Percentiles rank a stretch among this genome's conserved stretches.
Evolutionary conservation across 495 filamentous ascomycete genomes (phyloP).

Genomic region (Xylaria bambusicola): DNA sequence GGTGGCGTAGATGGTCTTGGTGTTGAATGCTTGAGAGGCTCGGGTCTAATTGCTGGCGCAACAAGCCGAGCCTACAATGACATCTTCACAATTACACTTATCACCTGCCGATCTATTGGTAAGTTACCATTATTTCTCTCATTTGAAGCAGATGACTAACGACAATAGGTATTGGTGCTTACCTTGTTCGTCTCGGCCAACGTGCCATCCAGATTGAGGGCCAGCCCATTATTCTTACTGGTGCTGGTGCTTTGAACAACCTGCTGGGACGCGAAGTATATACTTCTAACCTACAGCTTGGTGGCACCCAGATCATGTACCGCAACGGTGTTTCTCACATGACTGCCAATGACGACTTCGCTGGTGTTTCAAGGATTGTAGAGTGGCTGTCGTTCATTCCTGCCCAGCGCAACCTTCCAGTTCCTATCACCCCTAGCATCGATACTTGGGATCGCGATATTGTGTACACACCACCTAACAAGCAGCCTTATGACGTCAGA

Average conservation of each 20-base stretch:
- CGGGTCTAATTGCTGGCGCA: constrained; percentile 95
- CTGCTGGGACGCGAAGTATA: constrained; percentile 97
- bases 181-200: constrained; percentile 95
- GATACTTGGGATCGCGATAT: constrained; percentile 94
- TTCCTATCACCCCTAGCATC: constrained; percentile 80
- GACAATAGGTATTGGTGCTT: constrained; percentile 82
- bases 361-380: constrained; percentile 95
- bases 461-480: constrained; percentile 78
- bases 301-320: constrained; percentile 99
- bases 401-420: constrained; percentile 85
- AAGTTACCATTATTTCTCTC: constrained; percentile 29
- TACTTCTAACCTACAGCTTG: constrained; percentile 97
- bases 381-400: constrained; percentile 97
- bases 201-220: constrained; percentile 98
- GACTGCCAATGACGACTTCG: constrained; percentile 97
- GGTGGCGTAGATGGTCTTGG: constrained; percentile 95
- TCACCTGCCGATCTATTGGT: constrained; percentile 95
- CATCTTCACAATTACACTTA: constrained; percentile 97
- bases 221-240: constrained; percentile 98
- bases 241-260: constrained; percentile 97
- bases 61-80: constrained; percentile 97
- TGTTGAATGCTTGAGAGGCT: constrained; percentile 96
- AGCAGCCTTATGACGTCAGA: constrained; percentile 89
- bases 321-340: constrained; percentile 99
- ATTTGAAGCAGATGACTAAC: constrained; percentile 27